Percentiles rank a stretch among this genome's conserved stretches.
Evolutionary conservation across 1,284 basidiomycete genomes (phyloP).

Genomic region (Ustilago curta): DNA sequence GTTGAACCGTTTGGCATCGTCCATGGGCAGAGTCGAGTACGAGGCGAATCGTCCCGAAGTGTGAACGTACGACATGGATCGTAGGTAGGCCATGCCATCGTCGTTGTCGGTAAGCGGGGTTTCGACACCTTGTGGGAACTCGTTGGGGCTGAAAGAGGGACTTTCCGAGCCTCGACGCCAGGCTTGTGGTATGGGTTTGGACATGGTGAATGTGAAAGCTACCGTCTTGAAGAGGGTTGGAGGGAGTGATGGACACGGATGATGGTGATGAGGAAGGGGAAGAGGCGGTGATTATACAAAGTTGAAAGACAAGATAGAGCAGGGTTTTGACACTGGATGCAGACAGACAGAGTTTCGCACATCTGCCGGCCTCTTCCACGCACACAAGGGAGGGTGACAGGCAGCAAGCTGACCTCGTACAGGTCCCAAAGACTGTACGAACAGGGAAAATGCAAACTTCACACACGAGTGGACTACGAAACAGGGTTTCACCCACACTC

Average conservation of each 20-base stretch:
- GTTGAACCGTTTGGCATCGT: slow-evolving; percentile 21
- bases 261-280: background rate
- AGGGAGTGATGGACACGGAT: background rate
- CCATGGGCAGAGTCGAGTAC: slow-evolving; percentile 11
- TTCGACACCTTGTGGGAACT: slow-evolving; percentile 27
- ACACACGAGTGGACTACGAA: slow-evolving; percentile 5
- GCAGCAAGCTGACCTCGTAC: slow-evolving; percentile 1
- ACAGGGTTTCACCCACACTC: background rate
- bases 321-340: background rate
- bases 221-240: background rate
- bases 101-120: slow-evolving; percentile 33
- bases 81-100: slow-evolving; percentile 47
- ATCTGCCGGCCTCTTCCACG: background rate
- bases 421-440: background rate
- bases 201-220: slow-evolving; percentile 16
- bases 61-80: slow-evolving; percentile 49
- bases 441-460: background rate
- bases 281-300: background rate
- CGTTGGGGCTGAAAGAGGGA: slow-evolving; percentile 21
- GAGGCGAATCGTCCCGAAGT: slow-evolving; percentile 37
- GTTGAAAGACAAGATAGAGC: background rate
- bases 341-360: background rate
- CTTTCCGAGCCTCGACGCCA: slow-evolving; percentile 31
- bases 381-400: background rate
- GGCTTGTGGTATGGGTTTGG: slow-evolving; percentile 31